Evolutionary conservation across 1,139 yeast species (phyloP).

Genomic region (Scheffersomyces insectosa): DNA sequence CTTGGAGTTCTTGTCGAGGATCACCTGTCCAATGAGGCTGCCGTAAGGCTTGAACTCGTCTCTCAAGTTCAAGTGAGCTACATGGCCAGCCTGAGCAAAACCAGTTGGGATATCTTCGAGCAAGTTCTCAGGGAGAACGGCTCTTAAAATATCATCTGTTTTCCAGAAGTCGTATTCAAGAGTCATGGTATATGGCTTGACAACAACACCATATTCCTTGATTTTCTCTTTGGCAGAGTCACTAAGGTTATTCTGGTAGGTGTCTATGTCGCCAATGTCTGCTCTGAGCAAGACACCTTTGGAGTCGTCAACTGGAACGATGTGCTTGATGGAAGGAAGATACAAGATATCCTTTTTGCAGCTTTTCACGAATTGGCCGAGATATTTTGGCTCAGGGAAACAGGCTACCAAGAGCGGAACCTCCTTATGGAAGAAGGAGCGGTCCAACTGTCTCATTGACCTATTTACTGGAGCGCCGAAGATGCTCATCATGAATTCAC

Average conservation of each 20-base stretch:
- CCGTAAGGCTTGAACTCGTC: constrained; percentile 87
- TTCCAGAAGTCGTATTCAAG: constrained; percentile 83
- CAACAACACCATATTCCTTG: constrained; percentile 42
- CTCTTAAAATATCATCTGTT: constrained; percentile 76
- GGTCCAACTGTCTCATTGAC: constrained; percentile 65
- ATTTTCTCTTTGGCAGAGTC: constrained; percentile 44
- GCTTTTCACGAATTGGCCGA: constrained; percentile 55
- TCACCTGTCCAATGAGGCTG: constrained; percentile 80
- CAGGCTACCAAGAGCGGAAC: constrained; percentile 65
- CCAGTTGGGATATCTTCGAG: constrained; percentile 83
- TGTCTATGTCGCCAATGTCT: constrained; percentile 39
- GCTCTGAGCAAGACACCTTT: constrained; percentile 70
- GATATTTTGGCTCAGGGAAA: constrained; percentile 64
- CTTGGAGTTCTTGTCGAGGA: constrained; percentile 79
- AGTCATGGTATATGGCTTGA: constrained; percentile 55
- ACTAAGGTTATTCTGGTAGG: constrained; percentile 42
- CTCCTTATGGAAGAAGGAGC: constrained; percentile 56
- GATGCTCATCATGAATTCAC: constrained; percentile 9
- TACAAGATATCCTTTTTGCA: constrained; percentile 59
- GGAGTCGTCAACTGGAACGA: constrained; percentile 49
- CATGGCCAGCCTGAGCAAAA: constrained; percentile 91
- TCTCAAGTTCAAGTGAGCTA: constrained; percentile 87
- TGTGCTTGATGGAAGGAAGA: constrained; percentile 65
- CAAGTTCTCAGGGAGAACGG: constrained; percentile 73
- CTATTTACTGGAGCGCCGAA: constrained; percentile 70